Evolutionary conservation across 306 rosid species (phyloP), one percentile per base, ranked within the genome.

Genomic region (Phaseolus lunatus): DNA sequence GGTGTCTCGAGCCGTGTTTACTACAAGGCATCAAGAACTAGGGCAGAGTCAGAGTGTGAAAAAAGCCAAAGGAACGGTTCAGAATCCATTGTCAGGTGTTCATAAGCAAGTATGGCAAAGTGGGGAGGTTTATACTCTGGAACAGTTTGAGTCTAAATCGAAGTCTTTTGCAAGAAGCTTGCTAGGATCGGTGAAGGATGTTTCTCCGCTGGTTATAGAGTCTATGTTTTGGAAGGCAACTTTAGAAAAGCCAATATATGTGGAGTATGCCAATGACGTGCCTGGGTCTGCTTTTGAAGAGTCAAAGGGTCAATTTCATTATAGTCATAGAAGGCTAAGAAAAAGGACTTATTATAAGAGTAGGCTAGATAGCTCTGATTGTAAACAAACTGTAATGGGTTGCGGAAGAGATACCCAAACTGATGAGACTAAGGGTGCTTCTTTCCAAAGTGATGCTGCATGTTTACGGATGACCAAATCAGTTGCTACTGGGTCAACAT

Each of bases 91-190:
- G 16, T 73, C 82, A 3, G 72, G 84, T 75, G 96, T 83, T 86
- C 91, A 92, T 77, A 92, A 88, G 88, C 97, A 95, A 87, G 99
- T 95, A 10, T 95, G 99, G 97, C 97, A 95, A 73, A 95, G 99
- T 75, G 99, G 99, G 80, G 97, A 92, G 84, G 62, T 76, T 33
- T 95, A 95, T 86, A 89, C 97, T 73, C 79, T 95, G 67, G 97
- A 95, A 81, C 96, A 92, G 86, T 95, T 95, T 63, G 99, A 95
- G 83, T 76, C 97, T 35, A 95, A 95, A 86, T 87, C 98, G 0
- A 92, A 86, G 88, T 79, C 78, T 78, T 95, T 92, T 57, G 87
- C 96, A 0, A 84, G 70, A 84, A 88, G 86, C 26, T 13, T 89
- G 49, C 81, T 95, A 22, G 92, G 96, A 62, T 68, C 66, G 76